Evolutionary conservation across 1,139 yeast genomes (phyloP).

Genomic region (Debaryomyces sp.): DNA sequence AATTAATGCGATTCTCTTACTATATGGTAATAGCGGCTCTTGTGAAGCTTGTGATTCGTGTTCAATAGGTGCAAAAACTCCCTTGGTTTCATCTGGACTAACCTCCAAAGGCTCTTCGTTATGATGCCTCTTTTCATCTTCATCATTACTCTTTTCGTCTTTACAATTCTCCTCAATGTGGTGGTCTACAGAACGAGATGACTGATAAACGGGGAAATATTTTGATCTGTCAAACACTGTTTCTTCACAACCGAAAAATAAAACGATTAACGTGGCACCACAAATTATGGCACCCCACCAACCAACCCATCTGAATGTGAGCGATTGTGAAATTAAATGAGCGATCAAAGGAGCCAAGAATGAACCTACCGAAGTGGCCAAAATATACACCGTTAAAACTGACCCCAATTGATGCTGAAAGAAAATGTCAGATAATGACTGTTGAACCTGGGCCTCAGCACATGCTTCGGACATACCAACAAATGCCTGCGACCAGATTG

Average conservation of each 20-base stretch:
- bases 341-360: constrained; percentile 82
- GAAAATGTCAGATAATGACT: constrained; percentile 72
- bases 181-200: constrained; percentile 10
- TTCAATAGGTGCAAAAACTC: constrained; percentile 3
- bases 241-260: constrained; percentile 69
- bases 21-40: constrained; percentile 51
- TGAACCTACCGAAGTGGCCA: constrained; percentile 82
- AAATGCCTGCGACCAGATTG: constrained; percentile 81
- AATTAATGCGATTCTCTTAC: constrained; percentile 58
- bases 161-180: constrained; percentile 7
- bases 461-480: constrained; percentile 88
- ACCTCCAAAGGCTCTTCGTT: not conserved
- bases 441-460: constrained; percentile 87
- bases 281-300: constrained; percentile 77
- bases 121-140: constrained; percentile 3
- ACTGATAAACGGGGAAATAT: constrained; percentile 24
- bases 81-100: constrained; percentile 12
- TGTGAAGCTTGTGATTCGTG: constrained; percentile 12
- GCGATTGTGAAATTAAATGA: constrained; percentile 63
- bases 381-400: constrained; percentile 74
- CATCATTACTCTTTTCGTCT: constrained; percentile 8
- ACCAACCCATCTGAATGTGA: constrained; percentile 82
- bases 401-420: constrained; percentile 81
- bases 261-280: constrained; percentile 57
- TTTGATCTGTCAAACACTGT: constrained; percentile 69